These are phyloP conservation scores for Stemphylium lycopersici DNA, from an alignment of 2,329 filamentous ascomycete species.

Conservation along the genomic window DNA sequence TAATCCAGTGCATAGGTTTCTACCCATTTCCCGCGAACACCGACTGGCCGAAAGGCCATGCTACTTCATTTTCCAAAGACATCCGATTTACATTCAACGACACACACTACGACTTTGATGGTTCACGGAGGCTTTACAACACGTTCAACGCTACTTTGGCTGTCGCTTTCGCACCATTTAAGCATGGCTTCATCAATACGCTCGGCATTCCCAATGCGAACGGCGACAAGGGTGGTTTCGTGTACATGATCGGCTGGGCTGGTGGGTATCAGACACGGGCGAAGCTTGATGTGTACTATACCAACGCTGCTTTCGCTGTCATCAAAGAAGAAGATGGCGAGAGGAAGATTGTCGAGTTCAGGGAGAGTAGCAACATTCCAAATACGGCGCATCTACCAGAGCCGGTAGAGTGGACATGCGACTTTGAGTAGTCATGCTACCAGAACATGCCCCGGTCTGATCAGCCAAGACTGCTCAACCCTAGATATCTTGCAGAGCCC, in stretches of 20 bases:
- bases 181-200: constrained; percentile 38
- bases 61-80: constrained; percentile 31
- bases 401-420: constrained; percentile 32
- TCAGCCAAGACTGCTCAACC: too few species aligned
- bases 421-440: constrained; percentile 14
- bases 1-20: constrained; percentile 26
- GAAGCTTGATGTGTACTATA: constrained; percentile 36
- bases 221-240: constrained; percentile 41
- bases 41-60: constrained; percentile 34
- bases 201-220: constrained; percentile 38
- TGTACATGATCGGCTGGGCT: constrained; percentile 43
- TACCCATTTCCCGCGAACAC: constrained; percentile 43
- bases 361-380: constrained; percentile 42
- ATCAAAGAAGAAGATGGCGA: constrained; percentile 30
- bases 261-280: constrained; percentile 31
- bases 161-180: constrained; percentile 34
- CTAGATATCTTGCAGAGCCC: too few species aligned
- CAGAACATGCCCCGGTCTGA: neutral
- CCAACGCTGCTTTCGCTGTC: constrained; percentile 41
- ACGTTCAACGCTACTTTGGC: constrained; percentile 38
- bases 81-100: constrained; percentile 43
- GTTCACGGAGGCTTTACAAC: constrained; percentile 35
- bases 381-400: constrained; percentile 33
- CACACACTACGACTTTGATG: constrained; percentile 39
- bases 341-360: constrained; percentile 40